These are phyloP conservation scores for Fusarium virguliforme DNA, from an alignment of 2,329 filamentous ascomycete genomes.

Conservation along the genomic window DNA sequence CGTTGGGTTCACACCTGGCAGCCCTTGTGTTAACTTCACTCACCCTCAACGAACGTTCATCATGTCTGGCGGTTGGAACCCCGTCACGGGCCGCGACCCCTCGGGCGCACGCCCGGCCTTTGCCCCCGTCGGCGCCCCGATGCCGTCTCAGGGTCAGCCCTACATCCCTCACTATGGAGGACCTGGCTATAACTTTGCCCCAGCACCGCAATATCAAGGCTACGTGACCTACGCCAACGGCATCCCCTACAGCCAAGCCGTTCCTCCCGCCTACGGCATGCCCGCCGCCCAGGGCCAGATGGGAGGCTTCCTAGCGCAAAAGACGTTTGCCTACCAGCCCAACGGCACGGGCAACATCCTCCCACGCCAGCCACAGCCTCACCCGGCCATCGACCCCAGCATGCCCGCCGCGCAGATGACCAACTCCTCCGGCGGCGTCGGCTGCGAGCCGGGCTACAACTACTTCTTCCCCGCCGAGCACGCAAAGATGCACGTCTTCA, in stretches of 20 bases:
- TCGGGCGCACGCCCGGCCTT: slow-evolving; percentile 53
- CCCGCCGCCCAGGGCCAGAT: slow-evolving; percentile 27
- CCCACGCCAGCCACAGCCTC: slow-evolving; percentile 60
- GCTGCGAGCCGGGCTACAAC: slow-evolving; percentile 75
- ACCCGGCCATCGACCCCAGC: slow-evolving; percentile 61
- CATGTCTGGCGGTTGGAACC: slow-evolving; percentile 62
- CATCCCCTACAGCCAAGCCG: slow-evolving; percentile 25
- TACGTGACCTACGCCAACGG: slow-evolving; percentile 50
- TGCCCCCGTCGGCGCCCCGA: slow-evolving; percentile 55
- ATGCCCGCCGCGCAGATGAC: slow-evolving; percentile 70
- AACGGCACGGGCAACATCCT: slow-evolving; percentile 57
- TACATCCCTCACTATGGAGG: slow-evolving; percentile 59
- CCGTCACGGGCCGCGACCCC: slow-evolving; percentile 58
- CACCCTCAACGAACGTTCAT: not conserved
- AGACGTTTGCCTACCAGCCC: slow-evolving; percentile 56
- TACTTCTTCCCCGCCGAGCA: slow-evolving; percentile 73
- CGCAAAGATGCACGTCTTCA: slow-evolving; percentile 73
- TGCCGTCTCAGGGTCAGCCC: slow-evolving; percentile 57
- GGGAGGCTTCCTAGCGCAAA: slow-evolving; percentile 50
- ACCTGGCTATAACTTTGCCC: slow-evolving; percentile 55
- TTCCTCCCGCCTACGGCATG: slow-evolving; percentile 20
- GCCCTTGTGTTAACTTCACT: slow-evolving; percentile 43
- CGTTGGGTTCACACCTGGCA: slow-evolving; percentile 60
- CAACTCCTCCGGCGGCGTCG: slow-evolving; percentile 71
- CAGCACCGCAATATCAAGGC: slow-evolving; percentile 44